Evolutionary conservation across 2,329 filamentous ascomycete genomes (phyloP).

Genomic region (Talaromyces pinophilus): DNA sequence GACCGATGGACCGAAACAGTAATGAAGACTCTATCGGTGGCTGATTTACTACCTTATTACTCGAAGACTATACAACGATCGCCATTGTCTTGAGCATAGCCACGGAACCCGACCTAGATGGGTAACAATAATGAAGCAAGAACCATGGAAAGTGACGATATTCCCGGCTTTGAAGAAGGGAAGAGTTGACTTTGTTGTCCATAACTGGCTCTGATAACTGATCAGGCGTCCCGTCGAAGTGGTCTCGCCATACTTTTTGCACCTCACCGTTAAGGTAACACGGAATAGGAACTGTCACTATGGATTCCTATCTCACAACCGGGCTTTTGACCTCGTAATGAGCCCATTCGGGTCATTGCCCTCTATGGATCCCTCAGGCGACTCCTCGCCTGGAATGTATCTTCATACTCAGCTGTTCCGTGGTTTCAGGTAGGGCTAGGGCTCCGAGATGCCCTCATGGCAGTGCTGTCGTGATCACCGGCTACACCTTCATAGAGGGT

Average conservation of each 20-base stretch:
- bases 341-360: not conserved
- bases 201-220: not conserved
- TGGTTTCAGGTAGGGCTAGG: not conserved
- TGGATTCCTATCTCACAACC: not conserved
- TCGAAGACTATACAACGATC: not conserved
- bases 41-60: not conserved
- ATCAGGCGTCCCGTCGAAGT: not conserved
- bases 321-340: not conserved
- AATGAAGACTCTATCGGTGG: not conserved
- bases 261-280: not conserved
- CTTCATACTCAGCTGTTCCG: not conserved
- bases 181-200: not conserved
- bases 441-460: not conserved
- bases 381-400: not conserved
- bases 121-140: not conserved
- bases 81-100: slow-evolving; percentile 5
- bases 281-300: not conserved
- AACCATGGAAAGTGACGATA: slow-evolving; percentile 15
- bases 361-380: not conserved
- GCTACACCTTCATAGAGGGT: not conserved
- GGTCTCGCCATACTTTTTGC: not conserved
- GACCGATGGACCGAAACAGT: not conserved
- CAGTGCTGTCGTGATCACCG: not conserved
- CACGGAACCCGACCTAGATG: not conserved
- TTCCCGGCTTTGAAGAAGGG: not conserved